Evolutionary conservation across 164 flowering plant genomes (phyloP).

Genomic region (Saururus chinensis): DNA sequence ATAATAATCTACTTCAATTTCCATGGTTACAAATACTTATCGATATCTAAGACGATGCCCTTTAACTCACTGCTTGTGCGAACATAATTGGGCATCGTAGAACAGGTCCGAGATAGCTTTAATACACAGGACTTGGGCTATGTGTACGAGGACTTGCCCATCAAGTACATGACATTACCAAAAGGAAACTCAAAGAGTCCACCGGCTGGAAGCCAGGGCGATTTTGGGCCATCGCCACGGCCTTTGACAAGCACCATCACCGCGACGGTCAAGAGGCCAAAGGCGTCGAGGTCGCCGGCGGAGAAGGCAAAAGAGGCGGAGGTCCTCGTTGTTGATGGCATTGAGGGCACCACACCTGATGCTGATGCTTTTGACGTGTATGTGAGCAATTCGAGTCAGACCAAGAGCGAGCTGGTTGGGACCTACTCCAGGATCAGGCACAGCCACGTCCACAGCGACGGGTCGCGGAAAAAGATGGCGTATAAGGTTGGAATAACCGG

Average conservation of each 20-base stretch:
- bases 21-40: too few relatives aligned
- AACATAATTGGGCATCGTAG: too few relatives aligned
- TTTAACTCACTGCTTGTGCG: too few relatives aligned
- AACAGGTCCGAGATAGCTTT: not conserved
- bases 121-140: not conserved
- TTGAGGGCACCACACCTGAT: not conserved
- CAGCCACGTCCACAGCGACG: not conserved
- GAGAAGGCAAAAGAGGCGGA: constrained; percentile 2
- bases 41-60: too few relatives aligned
- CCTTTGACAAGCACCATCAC: not conserved
- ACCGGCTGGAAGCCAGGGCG: not conserved
- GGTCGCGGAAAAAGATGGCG: not conserved
- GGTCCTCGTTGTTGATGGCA: constrained; percentile 1
- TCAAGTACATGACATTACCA: not conserved
- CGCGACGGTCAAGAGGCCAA: not conserved
- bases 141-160: not conserved
- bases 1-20: too few relatives aligned
- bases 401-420: not conserved
- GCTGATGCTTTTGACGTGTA: constrained; percentile 1
- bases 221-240: constrained; percentile 22
- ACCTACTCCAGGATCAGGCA: not conserved
- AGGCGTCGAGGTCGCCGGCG: not conserved
- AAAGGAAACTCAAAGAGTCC: not conserved
- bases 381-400: not conserved
- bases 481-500: not conserved